A percentile compares a stretch with the other conserved stretches of the same genome.
These are phyloP conservation scores for Microcera coccophila DNA, from an alignment of 2,329 filamentous ascomycete species.

Conservation along the genomic window DNA sequence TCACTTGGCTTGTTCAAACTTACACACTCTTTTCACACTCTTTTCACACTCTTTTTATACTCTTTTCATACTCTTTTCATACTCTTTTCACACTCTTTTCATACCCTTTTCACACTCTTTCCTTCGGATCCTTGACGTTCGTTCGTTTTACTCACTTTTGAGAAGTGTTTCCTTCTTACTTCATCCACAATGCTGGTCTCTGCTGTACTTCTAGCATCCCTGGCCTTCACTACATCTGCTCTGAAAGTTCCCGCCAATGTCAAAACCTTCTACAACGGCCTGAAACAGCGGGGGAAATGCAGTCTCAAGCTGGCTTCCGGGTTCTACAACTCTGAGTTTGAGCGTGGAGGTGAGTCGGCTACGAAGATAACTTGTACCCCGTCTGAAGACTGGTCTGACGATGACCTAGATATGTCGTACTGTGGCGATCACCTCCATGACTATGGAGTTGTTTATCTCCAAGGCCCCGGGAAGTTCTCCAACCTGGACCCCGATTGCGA, in stretches of 20 bases:
- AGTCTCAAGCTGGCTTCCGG: not conserved
- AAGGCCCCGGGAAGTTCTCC: conserved; percentile 40
- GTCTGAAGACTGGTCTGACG: not conserved
- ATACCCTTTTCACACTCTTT: too few species aligned
- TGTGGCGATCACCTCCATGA: conserved; percentile 39
- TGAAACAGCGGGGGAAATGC: not conserved
- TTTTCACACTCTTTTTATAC: too few species aligned
- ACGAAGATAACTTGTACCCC: not conserved
- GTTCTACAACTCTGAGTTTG: not conserved
- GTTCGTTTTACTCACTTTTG: too few species aligned
- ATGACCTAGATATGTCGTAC: conserved; percentile 27
- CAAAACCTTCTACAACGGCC: not conserved
- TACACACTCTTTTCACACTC: too few species aligned
- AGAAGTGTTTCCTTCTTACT: too few species aligned
- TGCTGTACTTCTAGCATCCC: too few species aligned
- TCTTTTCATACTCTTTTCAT: too few species aligned
- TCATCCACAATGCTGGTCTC: too few species aligned
- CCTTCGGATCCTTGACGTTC: too few species aligned
- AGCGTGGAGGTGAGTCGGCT: not conserved
- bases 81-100: too few species aligned
- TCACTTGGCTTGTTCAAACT: too few species aligned
- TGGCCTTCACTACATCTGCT: too few species aligned
- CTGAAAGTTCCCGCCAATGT: not conserved
- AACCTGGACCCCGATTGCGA: conserved; percentile 61
- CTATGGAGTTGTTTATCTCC: conserved; percentile 42